phyloP scores from a whole-genome alignment of 495 filamentous ascomycete species.

The Cryomyces minteri region DNA sequence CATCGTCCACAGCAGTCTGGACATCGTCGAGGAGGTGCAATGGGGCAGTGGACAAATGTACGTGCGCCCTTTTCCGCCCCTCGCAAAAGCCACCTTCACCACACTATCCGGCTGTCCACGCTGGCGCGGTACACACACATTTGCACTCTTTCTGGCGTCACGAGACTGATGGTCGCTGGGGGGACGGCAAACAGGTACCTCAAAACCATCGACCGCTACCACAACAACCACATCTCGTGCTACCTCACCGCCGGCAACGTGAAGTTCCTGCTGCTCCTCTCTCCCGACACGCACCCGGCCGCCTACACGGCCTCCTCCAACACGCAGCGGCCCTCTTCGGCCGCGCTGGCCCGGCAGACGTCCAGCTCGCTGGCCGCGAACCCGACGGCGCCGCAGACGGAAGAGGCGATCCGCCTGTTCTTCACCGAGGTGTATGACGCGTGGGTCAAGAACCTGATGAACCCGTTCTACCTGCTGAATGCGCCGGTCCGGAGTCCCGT shows the following conservation, averaged over 20 bases:
- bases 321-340: conserved; percentile 14
- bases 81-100: background rate
- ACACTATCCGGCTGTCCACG: background rate
- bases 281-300: conserved; percentile 34
- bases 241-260: conserved; percentile 72
- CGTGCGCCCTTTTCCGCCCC: conserved; percentile 4
- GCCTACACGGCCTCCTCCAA: conserved; percentile 13
- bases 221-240: conserved; percentile 74
- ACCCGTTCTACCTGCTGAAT: conserved; percentile 72
- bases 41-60: conserved; percentile 73
- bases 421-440: conserved; percentile 86
- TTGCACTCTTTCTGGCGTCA: background rate
- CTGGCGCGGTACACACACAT: too few relatives aligned
- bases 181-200: conserved; percentile 48
- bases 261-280: conserved; percentile 81
- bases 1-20: conserved; percentile 78
- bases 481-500: conserved; percentile 70
- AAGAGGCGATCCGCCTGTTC: conserved; percentile 87
- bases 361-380: conserved; percentile 55
- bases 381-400: conserved; percentile 68
- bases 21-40: conserved; percentile 89
- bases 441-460: conserved; percentile 96
- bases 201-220: conserved; percentile 86
- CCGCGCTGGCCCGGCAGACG: conserved; percentile 23
- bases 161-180: background rate